Base-by-base conservation (phyloP, 768 basidiomycete species). In the Leccinellum albellum region DNA sequence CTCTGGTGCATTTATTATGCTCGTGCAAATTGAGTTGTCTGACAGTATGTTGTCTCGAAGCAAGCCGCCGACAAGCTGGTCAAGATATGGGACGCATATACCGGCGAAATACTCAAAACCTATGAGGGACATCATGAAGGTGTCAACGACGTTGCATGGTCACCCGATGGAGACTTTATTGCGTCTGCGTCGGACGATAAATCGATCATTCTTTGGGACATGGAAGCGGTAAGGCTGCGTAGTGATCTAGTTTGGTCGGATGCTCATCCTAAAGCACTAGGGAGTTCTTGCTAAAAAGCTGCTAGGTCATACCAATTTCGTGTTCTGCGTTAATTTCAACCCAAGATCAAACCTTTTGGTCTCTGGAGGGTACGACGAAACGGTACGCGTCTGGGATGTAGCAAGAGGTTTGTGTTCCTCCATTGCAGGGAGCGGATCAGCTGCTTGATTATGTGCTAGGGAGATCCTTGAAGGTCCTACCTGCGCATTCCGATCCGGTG, bases 401-500 rank as follows among this genome's bases (percentile, higher is more conserved):
- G 86, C 90, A 24, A 79, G 87, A 82, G 94, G 94, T 93, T 60
- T 17, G 60, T 53, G 44, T 40, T 46, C 28, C 14, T 40, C 21
- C 31, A 29, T 48, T 35, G 51, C 28, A 33, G 20, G 28, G 31
- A 8, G n/a, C 50, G 17, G 50, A 45, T 54, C 21, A 40, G 49
- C 44, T 13, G 49, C 50, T 56, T 59, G 31, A 58, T 37, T 17
- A 3, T 26, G 24, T 31, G 14, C 28, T 57, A 94, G 96, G 91
- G 17, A 88, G 82, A 67, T 84, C 86, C n/a, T 73, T 98, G 68
- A 88, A 91, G 70, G 85, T 89, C 15, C 77, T 98, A 9, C 94
- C 95, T 32, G 97, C 97, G 2, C 97, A 98, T 76, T 95, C 95
- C 2, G 97, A 98, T 72, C 95, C 97, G 13, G 93, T 98, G 31